These are phyloP conservation scores for Acanthamoeba castellanii DNA, from an alignment of 208 protist genomes.

Conservation along the genomic window DNA sequence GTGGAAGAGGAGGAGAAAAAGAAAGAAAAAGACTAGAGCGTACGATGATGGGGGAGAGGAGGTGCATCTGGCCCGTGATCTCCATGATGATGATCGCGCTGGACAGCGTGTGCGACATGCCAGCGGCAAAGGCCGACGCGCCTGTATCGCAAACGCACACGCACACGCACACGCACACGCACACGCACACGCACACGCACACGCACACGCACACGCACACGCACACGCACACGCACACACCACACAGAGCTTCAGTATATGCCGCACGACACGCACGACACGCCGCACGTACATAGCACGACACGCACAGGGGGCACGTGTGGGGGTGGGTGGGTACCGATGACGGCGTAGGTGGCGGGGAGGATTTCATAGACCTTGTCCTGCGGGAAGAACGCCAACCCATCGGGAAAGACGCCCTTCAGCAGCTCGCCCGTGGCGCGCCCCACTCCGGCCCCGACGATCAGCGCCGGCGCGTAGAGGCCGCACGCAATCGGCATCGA, in stretches of 20 bases:
- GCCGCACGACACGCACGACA: too few relatives aligned
- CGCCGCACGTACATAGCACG: too few relatives aligned
- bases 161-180: too few relatives aligned
- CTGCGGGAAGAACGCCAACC: slow-evolving; percentile 20
- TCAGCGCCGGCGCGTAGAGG: slow-evolving; percentile 67
- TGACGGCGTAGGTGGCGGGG: slow-evolving; percentile 59
- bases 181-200: too few relatives aligned
- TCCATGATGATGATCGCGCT: slow-evolving; percentile 73
- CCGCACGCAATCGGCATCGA: slow-evolving; percentile 70
- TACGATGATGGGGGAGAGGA: slow-evolving; percentile 56
- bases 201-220: too few relatives aligned
- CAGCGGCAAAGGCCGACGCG: slow-evolving; percentile 63
- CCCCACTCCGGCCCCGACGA: slow-evolving; percentile 53
- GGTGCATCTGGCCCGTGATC: slow-evolving; percentile 67
- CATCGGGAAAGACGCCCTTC: neutral
- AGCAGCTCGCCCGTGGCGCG: slow-evolving; percentile 25
- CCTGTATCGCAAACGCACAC: neutral
- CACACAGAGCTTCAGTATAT: neutral
- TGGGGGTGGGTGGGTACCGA: slow-evolving; percentile 42
- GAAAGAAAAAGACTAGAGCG: neutral
- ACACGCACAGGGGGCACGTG: too few relatives aligned
- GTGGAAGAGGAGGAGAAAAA: neutral
- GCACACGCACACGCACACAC: too few relatives aligned
- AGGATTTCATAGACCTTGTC: slow-evolving; percentile 49
- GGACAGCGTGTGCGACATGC: slow-evolving; percentile 71